Percentiles rank a stretch among this genome's conserved stretches.
Conservation (phyloP, 441 rosid species). For the Adansonia madagascariensis region DNA sequence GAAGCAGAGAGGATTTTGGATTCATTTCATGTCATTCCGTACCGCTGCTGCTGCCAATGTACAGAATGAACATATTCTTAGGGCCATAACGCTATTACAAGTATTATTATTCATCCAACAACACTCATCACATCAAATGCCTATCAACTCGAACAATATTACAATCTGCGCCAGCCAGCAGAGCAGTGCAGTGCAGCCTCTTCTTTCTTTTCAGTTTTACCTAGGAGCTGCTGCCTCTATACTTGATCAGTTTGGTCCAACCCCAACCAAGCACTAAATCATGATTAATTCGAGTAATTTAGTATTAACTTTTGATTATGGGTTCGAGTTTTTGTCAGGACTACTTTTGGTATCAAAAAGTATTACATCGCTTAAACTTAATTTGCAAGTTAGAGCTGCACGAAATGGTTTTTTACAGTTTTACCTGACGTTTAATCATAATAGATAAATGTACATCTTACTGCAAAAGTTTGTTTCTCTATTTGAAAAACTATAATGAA, state of each 20-base stretch:
- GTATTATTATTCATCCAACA: neutral
- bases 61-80: neutral
- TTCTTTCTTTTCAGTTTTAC: neutral
- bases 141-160: neutral
- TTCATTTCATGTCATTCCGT: neutral
- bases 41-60: neutral
- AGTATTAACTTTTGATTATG: too few relatives aligned
- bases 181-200: neutral
- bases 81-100: neutral
- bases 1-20: neutral
- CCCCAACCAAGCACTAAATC: neutral
- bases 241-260: neutral
- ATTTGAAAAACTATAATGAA: neutral
- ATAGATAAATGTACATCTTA: neutral
- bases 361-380: too few relatives aligned
- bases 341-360: neutral
- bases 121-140: neutral
- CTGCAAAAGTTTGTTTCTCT: neutral
- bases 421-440: neutral
- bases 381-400: too few relatives aligned
- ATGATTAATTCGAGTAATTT: neutral
- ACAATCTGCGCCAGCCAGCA: neutral
- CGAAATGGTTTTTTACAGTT: neutral
- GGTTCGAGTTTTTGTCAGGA: neutral
- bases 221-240: too few relatives aligned